Percentiles rank a stretch among this genome's conserved stretches.
Evolutionary conservation across 441 rosid genomes (phyloP).

Genomic region (Codiaeum variegatum): DNA sequence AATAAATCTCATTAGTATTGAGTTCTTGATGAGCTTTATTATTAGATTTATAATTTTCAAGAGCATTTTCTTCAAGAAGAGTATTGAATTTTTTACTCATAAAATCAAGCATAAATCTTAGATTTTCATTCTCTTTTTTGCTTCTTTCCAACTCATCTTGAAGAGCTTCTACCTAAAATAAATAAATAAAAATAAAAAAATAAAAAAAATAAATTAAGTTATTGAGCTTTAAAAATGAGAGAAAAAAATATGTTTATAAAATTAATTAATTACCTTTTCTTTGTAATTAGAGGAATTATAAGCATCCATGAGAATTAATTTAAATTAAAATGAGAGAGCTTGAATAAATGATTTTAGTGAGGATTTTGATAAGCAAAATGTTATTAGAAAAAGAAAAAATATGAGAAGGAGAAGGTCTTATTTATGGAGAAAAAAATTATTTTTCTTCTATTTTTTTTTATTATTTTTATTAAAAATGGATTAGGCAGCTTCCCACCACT

Average conservation of each 20-base stretch:
- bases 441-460: background rate
- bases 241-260: background rate
- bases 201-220: background rate
- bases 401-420: background rate
- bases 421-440: background rate
- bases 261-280: constrained; percentile 9
- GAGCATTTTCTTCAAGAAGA: constrained; percentile 27
- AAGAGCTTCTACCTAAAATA: constrained; percentile 28
- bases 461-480: background rate
- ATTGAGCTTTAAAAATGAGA: background rate
- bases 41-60: constrained; percentile 17
- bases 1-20: background rate
- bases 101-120: constrained; percentile 27
- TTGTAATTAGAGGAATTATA: background rate
- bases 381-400: background rate
- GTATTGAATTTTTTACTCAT: constrained; percentile 26
- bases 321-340: background rate
- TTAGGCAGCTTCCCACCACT: constrained; percentile 9
- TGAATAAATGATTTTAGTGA: too few relatives aligned
- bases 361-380: background rate
- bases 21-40: constrained; percentile 1
- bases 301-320: background rate
- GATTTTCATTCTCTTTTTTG: constrained; percentile 32
- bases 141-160: constrained; percentile 26
- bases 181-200: background rate